Conservation (phyloP, 139 green algal species). For the Coccomyxa sp. region DNA sequence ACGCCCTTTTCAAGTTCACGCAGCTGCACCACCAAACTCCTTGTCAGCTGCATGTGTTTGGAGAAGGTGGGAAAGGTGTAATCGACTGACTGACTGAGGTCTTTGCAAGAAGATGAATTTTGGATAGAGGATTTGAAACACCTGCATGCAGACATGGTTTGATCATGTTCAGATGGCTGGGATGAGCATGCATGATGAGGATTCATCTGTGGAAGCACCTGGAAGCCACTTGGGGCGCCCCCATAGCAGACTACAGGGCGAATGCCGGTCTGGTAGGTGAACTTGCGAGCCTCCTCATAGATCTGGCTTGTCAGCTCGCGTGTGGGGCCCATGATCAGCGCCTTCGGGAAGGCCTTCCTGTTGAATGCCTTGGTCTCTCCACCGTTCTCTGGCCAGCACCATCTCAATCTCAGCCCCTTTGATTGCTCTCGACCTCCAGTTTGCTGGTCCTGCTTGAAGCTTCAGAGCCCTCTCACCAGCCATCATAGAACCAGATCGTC, state of each 20-base stretch:
- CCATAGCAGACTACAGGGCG: constrained; percentile 94
- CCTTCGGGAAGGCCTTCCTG: constrained; percentile 84
- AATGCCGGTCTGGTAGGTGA: constrained; percentile 89
- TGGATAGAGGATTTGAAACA: neutral
- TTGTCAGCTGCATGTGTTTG: neutral
- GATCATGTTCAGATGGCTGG: too few species aligned
- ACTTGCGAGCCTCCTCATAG: constrained; percentile 92
- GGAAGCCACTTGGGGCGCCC: constrained; percentile 85
- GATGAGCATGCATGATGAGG: neutral
- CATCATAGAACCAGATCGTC: too few species aligned
- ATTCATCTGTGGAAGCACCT: constrained; percentile 35
- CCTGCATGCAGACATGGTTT: too few species aligned
- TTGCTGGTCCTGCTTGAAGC: too few species aligned
- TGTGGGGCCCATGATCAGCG: constrained; percentile 89
- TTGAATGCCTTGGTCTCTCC: constrained; percentile 45
- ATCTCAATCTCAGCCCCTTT: too few species aligned
- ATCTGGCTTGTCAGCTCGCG: constrained; percentile 91
- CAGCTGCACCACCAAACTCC: constrained; percentile 58
- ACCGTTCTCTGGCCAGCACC: too few species aligned
- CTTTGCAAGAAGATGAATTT: neutral
- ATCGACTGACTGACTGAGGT: too few species aligned
- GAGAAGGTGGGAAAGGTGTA: too few species aligned
- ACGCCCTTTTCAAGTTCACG: constrained; percentile 89
- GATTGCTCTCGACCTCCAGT: too few species aligned
- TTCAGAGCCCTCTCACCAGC: too few species aligned